Evolutionary conservation across 129 eudicot species (phyloP), one percentile per base, ranked within the genome.

Genomic region (Tagetes patula): DNA sequence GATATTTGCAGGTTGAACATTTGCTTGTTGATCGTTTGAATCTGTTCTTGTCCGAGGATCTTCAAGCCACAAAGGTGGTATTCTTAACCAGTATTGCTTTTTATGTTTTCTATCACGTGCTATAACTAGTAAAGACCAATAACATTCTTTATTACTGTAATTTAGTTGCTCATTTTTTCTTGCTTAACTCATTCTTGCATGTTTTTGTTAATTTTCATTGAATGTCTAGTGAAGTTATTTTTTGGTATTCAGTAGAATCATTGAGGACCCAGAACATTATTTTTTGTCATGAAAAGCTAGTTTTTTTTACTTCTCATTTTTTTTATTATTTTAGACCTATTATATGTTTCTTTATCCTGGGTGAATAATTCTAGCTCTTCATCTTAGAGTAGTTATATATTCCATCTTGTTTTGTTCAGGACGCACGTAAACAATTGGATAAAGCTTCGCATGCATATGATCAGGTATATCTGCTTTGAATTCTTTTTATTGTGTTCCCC

Each of bases 31-130:
- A 90, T 70, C 99, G 97, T 50, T 77, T 95, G 79, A 70, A 80
- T 34, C 87, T 90, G 72, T 88, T 95, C 80, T 75, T 95, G 77
- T 84, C 97, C 10, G 91, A 86, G 43, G 97, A 90, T 83, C 80
- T 95, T 81, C 99, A 88, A 81, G 93, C 81, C 33, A 89, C 89
- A 53, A 95, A 95, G 99, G 99, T 94, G 81, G 30, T 40, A 11
- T 65, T 43, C 63, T 71, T 47, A 67, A 20, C 40, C 36, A 70
- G 3, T 36, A 2, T 20, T 47, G 0, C 60, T 58, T 14, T 20
- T 39, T 2, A n/a, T 40, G 49, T n/a, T n/a, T 62, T 62, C 12
- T 37, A 34, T 34, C 39, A 64, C 9, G 6, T 13, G 47, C 68
- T 63, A 63, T 14, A 14, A 37, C 6, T 37, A 6, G 38, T 63